Evolutionary conservation across 257 asterid species (phyloP).

Genomic region (Cordia subcordata): DNA sequence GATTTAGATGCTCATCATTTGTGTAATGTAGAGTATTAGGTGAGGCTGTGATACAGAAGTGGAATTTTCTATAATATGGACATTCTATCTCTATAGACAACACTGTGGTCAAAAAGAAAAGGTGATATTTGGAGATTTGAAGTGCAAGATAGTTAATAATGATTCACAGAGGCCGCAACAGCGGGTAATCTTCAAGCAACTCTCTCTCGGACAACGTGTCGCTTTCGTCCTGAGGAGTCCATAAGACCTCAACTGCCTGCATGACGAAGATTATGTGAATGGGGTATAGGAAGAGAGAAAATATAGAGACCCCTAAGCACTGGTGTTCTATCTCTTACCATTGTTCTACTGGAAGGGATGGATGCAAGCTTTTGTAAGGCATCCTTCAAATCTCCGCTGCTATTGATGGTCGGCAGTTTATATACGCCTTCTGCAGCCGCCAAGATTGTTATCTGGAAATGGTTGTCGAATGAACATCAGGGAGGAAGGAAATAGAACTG

Average conservation of each 20-base stretch:
- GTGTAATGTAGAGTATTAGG: no score
- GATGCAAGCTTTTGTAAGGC: constrained; percentile 84
- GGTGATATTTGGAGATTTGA: background rate
- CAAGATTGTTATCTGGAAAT: constrained; percentile 58
- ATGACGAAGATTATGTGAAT: constrained; percentile 4
- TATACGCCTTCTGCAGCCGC: constrained; percentile 85
- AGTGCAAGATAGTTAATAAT: background rate
- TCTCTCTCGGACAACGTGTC: constrained; percentile 83
- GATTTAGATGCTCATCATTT: no score
- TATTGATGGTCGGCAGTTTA: constrained; percentile 68
- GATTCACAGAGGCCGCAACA: constrained; percentile 67
- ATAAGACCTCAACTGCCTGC: constrained; percentile 92
- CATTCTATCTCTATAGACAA: background rate
- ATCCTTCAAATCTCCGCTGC: constrained; percentile 72
- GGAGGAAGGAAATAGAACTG: background rate
- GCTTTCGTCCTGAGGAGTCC: constrained; percentile 93
- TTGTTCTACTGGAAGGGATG: constrained; percentile 71
- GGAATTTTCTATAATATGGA: background rate
- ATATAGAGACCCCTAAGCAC: background rate
- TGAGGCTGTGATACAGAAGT: no score
- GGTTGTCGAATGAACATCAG: background rate
- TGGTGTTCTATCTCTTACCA: constrained; percentile 33
- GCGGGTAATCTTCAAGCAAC: constrained; percentile 81
- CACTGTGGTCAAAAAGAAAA: background rate
- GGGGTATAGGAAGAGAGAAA: constrained; percentile 3